Conservation (phyloP, 176 grass and related monocot genomes). For the Musa schizocarpa region DNA sequence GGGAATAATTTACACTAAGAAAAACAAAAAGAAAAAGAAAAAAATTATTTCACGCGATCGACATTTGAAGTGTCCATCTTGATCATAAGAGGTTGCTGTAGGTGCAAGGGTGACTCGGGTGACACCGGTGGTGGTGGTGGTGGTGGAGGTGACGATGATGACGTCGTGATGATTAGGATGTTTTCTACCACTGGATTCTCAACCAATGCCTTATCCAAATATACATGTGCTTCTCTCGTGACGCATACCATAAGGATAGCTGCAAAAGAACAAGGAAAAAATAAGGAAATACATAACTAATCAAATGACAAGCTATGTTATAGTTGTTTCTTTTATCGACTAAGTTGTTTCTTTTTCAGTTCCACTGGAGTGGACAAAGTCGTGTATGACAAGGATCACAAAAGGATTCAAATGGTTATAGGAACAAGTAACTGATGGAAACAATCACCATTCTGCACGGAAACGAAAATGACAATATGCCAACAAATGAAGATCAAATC, state of each 20-base stretch:
- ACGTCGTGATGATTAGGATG: conserved; percentile 36
- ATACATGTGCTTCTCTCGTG: conserved; percentile 72
- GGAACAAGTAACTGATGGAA: no score
- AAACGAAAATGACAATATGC: no score
- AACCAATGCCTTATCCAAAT: conserved; percentile 77
- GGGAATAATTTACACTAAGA: neutral
- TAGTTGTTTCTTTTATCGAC: no score
- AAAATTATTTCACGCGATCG: neutral
- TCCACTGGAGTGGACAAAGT: no score
- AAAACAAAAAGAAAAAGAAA: neutral
- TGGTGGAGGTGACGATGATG: conserved; percentile 31
- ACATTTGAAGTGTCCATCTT: conserved; percentile 55
- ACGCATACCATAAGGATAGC: conserved; percentile 70
- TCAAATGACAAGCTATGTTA: neutral
- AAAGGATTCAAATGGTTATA: no score
- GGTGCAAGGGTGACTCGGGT: conserved; percentile 8
- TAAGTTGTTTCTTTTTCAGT: no score
- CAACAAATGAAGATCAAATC: no score
- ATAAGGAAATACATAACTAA: neutral
- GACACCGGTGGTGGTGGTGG: conserved; percentile 5
- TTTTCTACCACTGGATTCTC: conserved; percentile 55
- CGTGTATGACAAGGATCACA: no score
- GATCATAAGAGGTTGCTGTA: conserved; percentile 84
- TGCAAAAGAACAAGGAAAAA: conserved; percentile 18
- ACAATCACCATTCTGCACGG: no score